phyloP scores from a whole-genome alignment of 108 stramenopile genomes.

The Parietichytrium sp. region DNA sequence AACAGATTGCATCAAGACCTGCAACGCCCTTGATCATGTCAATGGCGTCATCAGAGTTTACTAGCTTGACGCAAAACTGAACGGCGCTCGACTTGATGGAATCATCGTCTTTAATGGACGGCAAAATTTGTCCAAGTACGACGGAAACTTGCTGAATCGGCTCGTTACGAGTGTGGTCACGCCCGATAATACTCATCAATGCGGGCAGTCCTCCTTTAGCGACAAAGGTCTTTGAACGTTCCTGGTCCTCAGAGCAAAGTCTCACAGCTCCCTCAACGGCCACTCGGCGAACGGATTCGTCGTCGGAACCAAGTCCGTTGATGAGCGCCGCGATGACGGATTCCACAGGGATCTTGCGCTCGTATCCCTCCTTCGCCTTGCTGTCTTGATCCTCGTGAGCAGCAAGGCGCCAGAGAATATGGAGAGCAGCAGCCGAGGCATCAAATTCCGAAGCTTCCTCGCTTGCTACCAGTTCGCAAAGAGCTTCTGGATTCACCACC shows the following conservation, averaged over 20 bases:
- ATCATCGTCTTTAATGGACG: conserved; percentile 14
- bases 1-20: conserved; percentile 12
- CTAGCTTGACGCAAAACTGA: neutral
- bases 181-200: conserved; percentile 2
- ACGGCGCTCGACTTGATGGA: conserved; percentile 12
- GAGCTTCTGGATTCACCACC: no score
- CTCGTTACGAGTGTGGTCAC: conserved; percentile 23
- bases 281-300: neutral
- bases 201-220: neutral
- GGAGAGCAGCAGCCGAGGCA: conserved; percentile 1
- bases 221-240: neutral
- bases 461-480: neutral
- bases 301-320: neutral
- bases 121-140: neutral
- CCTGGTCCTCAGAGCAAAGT: conserved; percentile 1
- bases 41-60: neutral
- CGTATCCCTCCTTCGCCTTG: no score
- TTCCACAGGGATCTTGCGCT: neutral
- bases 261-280: conserved; percentile 10
- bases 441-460: neutral
- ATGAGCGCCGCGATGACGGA: neutral
- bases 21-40: neutral
- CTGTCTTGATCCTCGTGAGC: neutral
- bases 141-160: conserved; percentile 22
- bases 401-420: conserved; percentile 26